phyloP scores from a whole-genome alignment of 768 basidiomycete genomes.

The Phaeotremella skinneri region DNA sequence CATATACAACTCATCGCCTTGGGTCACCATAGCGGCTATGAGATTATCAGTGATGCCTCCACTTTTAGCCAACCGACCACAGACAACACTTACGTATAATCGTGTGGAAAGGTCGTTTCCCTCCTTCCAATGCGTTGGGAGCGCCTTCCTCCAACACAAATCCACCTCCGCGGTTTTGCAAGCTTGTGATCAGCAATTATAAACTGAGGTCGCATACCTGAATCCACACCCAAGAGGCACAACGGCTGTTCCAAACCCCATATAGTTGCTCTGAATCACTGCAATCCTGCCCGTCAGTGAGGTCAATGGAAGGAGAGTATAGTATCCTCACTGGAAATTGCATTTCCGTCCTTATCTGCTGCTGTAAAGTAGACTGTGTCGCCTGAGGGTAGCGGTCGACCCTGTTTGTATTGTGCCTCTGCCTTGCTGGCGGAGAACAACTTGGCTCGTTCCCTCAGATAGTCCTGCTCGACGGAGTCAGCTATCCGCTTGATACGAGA shows the following conservation, averaged over 20 bases:
- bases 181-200: conserved; percentile 53
- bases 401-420: conserved; percentile 67
- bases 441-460: conserved; percentile 70
- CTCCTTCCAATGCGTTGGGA: conserved; percentile 74
- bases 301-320: background rate
- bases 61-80: background rate
- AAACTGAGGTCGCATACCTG: conserved; percentile 15
- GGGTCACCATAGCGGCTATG: conserved; percentile 31
- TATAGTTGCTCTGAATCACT: conserved; percentile 71
- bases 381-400: conserved; percentile 76
- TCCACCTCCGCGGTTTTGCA: conserved; percentile 83
- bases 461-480: conserved; percentile 65
- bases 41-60: background rate
- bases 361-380: conserved; percentile 92
- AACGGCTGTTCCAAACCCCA: conserved; percentile 81
- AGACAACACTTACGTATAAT: conserved; percentile 22
- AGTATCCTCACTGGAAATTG: conserved; percentile 22
- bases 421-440: conserved; percentile 68
- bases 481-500: no score
- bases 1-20: conserved; percentile 31
- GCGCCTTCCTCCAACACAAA: conserved; percentile 74
- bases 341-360: conserved; percentile 52
- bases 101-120: conserved; percentile 22
- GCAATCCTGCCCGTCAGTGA: background rate
- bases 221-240: conserved; percentile 89